Percentiles rank a stretch among this genome's conserved stretches.
Conservation (phyloP, 768 basidiomycete genomes). For the Dacryopinax primogenitus region DNA sequence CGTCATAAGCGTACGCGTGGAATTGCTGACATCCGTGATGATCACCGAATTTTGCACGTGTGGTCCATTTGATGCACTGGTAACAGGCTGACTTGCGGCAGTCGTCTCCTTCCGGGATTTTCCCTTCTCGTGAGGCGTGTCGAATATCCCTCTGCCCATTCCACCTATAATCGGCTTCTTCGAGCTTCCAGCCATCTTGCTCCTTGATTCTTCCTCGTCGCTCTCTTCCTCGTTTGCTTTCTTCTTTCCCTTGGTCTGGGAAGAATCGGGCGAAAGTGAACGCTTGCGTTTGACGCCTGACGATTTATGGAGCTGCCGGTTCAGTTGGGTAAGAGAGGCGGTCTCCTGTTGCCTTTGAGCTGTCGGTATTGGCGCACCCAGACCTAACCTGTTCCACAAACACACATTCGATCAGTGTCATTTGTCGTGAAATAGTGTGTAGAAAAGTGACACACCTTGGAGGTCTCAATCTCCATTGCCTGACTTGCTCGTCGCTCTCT, state of each 20-base stretch:
- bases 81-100: neutral
- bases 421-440: neutral
- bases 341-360: neutral
- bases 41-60: too few relatives aligned
- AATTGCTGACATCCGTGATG: too few relatives aligned
- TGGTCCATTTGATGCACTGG: neutral
- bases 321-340: neutral
- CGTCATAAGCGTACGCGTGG: too few relatives aligned
- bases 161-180: neutral
- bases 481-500: neutral
- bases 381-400: neutral
- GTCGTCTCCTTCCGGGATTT: too few relatives aligned
- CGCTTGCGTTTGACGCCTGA: neutral
- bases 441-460: neutral
- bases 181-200: neutral
- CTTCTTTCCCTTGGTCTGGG: neutral
- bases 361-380: neutral
- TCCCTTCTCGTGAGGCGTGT: neutral
- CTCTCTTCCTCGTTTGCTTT: neutral
- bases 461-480: neutral
- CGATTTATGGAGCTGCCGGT: neutral
- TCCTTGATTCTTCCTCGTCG: neutral
- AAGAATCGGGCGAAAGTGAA: neutral
- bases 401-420: neutral
- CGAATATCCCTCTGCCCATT: neutral